Percentiles rank a stretch among this genome's conserved stretches.
Conservation (phyloP, 1,284 basidiomycete species). For the Moesziomyces sp. region DNA sequence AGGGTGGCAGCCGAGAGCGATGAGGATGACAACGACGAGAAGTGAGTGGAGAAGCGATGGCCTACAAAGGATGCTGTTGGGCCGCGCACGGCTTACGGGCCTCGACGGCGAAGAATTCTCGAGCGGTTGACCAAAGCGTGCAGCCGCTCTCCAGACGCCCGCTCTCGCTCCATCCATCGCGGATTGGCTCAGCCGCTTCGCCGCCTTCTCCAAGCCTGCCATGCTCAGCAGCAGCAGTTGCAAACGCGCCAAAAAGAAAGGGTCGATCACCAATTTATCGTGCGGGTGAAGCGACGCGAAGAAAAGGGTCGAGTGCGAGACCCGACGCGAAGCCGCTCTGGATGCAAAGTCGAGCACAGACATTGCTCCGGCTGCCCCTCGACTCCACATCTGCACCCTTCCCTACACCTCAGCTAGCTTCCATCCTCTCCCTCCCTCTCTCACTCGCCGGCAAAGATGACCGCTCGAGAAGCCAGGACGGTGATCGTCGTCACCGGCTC, state of each 20-base stretch:
- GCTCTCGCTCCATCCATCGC: slow-evolving; percentile 1
- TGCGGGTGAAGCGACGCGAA: slow-evolving; percentile 31
- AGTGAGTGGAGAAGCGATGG: background rate
- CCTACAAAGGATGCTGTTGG: background rate
- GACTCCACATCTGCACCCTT: background rate
- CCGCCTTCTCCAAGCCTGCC: background rate
- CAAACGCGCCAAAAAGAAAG: background rate
- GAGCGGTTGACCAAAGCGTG: slow-evolving; percentile 44
- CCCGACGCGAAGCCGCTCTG: slow-evolving; percentile 14
- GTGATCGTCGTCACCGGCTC: slow-evolving; percentile 84
- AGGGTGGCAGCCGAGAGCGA: background rate
- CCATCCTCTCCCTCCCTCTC: background rate
- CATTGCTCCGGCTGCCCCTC: background rate
- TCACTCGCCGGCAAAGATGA: slow-evolving; percentile 18
- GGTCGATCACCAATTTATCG: slow-evolving; percentile 46
- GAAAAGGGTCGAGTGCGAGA: slow-evolving; percentile 1
- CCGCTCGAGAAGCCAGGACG: slow-evolving; percentile 80
- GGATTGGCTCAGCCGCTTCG: slow-evolving; percentile 27
- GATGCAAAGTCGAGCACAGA: slow-evolving; percentile 19
- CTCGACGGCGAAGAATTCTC: slow-evolving; percentile 7
- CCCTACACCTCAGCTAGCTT: no score
- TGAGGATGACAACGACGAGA: slow-evolving; percentile 5
- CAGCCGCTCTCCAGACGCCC: background rate
- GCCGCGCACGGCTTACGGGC: slow-evolving; percentile 5
- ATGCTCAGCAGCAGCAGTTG: background rate